Conservation (phyloP, 768 basidiomycete species). For the Boletus tomentosulus region DNA sequence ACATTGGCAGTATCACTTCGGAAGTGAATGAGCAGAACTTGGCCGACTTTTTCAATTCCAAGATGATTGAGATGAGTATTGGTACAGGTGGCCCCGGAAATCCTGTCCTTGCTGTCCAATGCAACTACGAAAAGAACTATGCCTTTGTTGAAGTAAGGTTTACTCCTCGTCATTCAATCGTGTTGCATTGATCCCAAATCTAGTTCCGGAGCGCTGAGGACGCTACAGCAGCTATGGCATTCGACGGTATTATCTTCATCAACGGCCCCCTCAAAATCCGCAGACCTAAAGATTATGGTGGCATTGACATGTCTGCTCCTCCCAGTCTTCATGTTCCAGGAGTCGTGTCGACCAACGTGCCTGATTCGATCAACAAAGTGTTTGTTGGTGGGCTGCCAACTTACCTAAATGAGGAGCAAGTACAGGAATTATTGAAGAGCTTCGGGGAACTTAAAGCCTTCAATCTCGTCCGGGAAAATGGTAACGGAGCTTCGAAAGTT, state of each 20-base stretch:
- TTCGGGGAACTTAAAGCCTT: constrained; percentile 98
- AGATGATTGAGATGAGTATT: constrained; percentile 91
- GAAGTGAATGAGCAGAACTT: constrained; percentile 93
- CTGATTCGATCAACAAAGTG: constrained; percentile 96
- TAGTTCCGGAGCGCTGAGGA: constrained; percentile 98
- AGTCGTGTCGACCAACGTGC: constrained; percentile 93
- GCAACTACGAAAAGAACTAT: constrained; percentile 98
- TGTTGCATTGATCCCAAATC: constrained; percentile 10
- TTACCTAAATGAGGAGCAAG: constrained; percentile 97
- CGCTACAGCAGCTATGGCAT: constrained; percentile 93
- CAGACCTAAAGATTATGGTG: constrained; percentile 95
- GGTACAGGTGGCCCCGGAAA: constrained; percentile 83
- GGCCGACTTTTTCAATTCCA: constrained; percentile 90
- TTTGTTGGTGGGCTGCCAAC: constrained; percentile 95
- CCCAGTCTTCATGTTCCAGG: constrained; percentile 80
- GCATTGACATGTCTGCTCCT: constrained; percentile 57
- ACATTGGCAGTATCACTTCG: constrained; percentile 94
- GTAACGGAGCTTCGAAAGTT: constrained; percentile 85
- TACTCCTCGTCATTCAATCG: background rate
- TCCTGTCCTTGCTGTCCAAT: constrained; percentile 89
- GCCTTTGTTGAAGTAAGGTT: constrained; percentile 89
- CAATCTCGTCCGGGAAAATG: constrained; percentile 95
- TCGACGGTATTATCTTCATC: constrained; percentile 95
- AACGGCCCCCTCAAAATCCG: constrained; percentile 96
- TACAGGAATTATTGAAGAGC: constrained; percentile 94